These are phyloP conservation scores for Gentiana dahurica DNA, from an alignment of 257 asterid genomes.

Conservation along the genomic window DNA sequence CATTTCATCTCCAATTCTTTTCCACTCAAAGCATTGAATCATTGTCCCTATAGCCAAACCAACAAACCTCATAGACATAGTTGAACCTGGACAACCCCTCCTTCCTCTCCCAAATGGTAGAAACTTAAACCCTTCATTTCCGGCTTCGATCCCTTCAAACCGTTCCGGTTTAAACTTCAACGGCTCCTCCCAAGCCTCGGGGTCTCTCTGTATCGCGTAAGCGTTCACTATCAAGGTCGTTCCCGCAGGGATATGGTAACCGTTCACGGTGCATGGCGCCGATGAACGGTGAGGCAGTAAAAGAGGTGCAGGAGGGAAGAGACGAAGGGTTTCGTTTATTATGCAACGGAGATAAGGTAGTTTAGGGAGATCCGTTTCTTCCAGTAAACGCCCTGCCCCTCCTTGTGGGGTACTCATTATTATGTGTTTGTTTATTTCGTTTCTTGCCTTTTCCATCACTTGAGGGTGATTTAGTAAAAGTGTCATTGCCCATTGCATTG, in stretches of 20 bases:
- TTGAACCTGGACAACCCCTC: conserved; percentile 61
- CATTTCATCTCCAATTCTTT: conserved; percentile 17
- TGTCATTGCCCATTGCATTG: conserved; percentile 60
- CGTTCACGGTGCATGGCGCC: conserved; percentile 31
- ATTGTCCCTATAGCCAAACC: conserved; percentile 34
- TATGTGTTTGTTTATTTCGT: conserved; percentile 26
- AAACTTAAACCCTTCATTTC: conserved; percentile 18
- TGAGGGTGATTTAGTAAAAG: conserved; percentile 47
- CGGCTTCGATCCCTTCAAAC: conserved; percentile 14
- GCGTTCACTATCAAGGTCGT: conserved; percentile 49
- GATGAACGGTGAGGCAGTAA: conserved; percentile 53
- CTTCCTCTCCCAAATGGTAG: conserved; percentile 71
- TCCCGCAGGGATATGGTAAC: conserved; percentile 43
- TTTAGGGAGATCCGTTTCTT: conserved; percentile 37
- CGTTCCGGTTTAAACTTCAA: conserved; percentile 44
- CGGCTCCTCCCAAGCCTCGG: conserved; percentile 44
- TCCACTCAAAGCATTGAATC: conserved; percentile 62
- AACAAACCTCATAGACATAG: conserved; percentile 40
- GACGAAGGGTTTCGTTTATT: conserved; percentile 34
- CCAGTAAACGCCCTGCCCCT: conserved; percentile 30
- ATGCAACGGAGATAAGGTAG: conserved; percentile 43
- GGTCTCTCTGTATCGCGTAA: conserved; percentile 66
- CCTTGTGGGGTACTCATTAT: conserved; percentile 3
- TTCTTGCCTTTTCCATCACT: conserved; percentile 38
- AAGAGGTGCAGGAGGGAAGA: conserved; percentile 44